Conservation (phyloP, 176 grass and related monocot genomes). For the Poa annua region DNA sequence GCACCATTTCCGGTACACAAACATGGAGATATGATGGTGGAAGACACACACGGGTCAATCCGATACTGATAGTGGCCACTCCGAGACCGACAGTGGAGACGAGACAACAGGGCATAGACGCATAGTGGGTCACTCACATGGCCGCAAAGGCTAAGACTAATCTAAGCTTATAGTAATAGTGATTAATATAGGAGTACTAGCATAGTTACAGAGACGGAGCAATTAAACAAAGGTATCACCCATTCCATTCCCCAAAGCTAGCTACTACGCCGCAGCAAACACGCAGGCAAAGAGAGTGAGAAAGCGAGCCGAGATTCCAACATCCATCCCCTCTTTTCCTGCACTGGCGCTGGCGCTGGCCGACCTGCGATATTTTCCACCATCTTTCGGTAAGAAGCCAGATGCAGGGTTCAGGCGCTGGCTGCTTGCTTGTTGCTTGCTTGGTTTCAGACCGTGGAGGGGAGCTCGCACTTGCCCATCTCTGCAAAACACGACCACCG, state of each 20-base stretch:
- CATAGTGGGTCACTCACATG: conserved; percentile 2
- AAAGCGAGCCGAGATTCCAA: conserved; percentile 39
- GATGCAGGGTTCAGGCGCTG: too few relatives aligned
- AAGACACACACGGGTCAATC: conserved; percentile 22
- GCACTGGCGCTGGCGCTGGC: not conserved
- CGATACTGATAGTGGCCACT: too few relatives aligned
- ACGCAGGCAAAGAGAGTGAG: not conserved
- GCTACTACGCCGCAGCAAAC: not conserved
- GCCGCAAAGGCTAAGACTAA: conserved; percentile 18
- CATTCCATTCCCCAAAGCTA: conserved; percentile 23
- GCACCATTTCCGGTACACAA: conserved; percentile 36
- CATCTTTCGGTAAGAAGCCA: not conserved
- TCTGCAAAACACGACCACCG: conserved; percentile 38
- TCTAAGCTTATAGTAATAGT: too few relatives aligned
- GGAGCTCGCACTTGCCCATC: conserved; percentile 70
- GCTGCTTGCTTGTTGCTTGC: too few relatives aligned
- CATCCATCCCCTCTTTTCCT: not conserved
- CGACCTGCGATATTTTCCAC: conserved; percentile 6
- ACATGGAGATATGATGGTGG: not conserved
- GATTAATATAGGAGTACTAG: too few relatives aligned
- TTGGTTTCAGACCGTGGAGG: conserved; percentile 52
- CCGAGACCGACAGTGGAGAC: not conserved
- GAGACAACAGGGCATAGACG: not conserved
- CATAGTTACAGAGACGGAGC: conserved; percentile 45
- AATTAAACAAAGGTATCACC: conserved; percentile 41